Percentiles rank a stretch among this genome's conserved stretches.
These are phyloP conservation scores for Phyllosticta citrichinensis DNA, from an alignment of 2,329 filamentous ascomycete genomes.

Conservation along the genomic window DNA sequence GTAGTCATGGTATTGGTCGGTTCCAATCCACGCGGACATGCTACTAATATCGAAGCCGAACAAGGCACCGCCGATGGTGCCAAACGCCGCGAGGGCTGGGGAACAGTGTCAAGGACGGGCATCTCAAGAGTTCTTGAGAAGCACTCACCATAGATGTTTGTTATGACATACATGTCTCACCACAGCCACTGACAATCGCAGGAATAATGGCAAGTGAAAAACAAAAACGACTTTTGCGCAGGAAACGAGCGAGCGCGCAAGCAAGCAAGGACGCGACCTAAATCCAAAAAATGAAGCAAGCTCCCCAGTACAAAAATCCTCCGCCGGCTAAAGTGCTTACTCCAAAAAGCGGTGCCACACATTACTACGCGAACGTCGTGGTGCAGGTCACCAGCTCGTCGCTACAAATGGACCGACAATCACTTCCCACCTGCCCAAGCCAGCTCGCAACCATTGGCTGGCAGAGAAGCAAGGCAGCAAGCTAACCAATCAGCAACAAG, in stretches of 20 bases:
- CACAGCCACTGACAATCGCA: background rate
- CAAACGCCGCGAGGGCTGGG: constrained; percentile 21
- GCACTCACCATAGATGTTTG: constrained; percentile 8
- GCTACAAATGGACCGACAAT: background rate
- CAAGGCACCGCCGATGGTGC: constrained; percentile 55
- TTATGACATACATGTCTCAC: constrained; percentile 3
- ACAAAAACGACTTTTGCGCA: background rate
- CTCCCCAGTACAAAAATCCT: background rate
- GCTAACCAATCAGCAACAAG: background rate
- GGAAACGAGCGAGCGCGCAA: background rate
- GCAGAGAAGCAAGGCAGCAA: background rate
- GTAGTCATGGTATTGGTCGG: constrained; percentile 37
- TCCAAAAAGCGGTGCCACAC: background rate
- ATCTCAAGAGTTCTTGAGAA: background rate
- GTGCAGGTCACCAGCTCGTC: background rate
- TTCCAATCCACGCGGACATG: constrained; percentile 40
- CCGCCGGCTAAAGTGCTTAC: background rate
- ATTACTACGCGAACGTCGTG: background rate
- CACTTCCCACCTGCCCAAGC: background rate
- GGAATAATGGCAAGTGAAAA: background rate
- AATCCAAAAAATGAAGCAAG: background rate
- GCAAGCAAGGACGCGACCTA: background rate
- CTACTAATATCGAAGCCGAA: constrained; percentile 68
- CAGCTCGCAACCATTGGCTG: background rate
- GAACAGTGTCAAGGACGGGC: background rate